Conservation (phyloP, 345 rosid genomes). For the Hibiscus syriacus region DNA sequence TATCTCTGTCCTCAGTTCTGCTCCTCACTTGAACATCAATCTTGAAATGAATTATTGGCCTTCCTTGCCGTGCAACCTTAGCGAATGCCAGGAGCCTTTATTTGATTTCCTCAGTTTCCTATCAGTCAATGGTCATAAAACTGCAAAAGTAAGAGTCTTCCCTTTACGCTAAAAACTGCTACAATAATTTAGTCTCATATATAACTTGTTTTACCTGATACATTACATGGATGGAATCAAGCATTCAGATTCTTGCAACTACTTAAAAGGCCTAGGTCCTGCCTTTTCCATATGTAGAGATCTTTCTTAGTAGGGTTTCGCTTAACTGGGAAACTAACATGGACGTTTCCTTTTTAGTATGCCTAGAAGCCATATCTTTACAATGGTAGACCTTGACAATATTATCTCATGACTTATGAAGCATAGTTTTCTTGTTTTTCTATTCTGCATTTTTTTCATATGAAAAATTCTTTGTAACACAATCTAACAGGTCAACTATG, state of each 20-base stretch:
- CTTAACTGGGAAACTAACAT: neutral
- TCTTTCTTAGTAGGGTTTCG: neutral
- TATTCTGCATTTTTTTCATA: neutral
- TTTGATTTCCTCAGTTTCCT: constrained; percentile 66
- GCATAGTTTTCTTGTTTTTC: neutral
- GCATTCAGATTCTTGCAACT: neutral
- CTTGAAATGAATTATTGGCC: constrained; percentile 99
- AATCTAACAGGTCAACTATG: constrained; percentile 67
- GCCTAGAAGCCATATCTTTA: neutral
- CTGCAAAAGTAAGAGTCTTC: constrained; percentile 59
- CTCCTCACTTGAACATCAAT: constrained; percentile 92
- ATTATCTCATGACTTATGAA: neutral
- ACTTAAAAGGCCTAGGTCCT: neutral
- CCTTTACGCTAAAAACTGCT: neutral
- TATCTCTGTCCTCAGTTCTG: constrained; percentile 44
- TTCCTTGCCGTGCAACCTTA: constrained; percentile 76
- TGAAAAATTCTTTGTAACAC: neutral
- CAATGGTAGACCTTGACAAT: neutral
- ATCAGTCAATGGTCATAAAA: constrained; percentile 71
- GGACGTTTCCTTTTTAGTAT: neutral
- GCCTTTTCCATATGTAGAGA: neutral
- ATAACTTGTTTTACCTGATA: neutral
- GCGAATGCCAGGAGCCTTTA: constrained; percentile 84
- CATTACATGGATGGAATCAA: neutral
- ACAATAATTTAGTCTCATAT: neutral